These are phyloP conservation scores for Fusarium sp. DNA, from an alignment of 2,329 filamentous ascomycete species.

Conservation along the genomic window DNA sequence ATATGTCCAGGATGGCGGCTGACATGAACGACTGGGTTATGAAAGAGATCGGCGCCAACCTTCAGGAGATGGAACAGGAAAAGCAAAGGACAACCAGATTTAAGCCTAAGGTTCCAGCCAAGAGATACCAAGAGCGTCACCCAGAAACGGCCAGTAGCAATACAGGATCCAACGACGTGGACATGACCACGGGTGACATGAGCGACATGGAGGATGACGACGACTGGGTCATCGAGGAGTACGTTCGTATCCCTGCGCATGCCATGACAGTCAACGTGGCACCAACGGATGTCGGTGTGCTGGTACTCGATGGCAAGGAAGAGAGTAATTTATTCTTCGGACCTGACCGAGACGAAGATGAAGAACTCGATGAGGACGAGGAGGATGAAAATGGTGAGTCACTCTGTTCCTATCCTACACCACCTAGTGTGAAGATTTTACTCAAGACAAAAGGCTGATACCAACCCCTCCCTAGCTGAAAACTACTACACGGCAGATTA, in stretches of 20 bases:
- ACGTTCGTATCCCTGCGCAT: slow-evolving; percentile 68
- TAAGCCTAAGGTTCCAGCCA: slow-evolving; percentile 65
- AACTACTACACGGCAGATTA: slow-evolving; percentile 84
- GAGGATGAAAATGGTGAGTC: slow-evolving; percentile 72
- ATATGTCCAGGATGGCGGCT: slow-evolving; percentile 62
- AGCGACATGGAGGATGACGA: slow-evolving; percentile 59
- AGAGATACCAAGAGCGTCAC: slow-evolving; percentile 67
- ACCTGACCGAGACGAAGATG: slow-evolving; percentile 69
- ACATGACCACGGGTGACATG: slow-evolving; percentile 53
- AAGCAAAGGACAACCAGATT: slow-evolving; percentile 56
- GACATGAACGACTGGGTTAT: slow-evolving; percentile 70
- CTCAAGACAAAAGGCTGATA: slow-evolving; percentile 24
- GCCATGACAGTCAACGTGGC: slow-evolving; percentile 59
- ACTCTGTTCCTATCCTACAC: background rate
- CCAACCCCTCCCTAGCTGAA: slow-evolving; percentile 64
- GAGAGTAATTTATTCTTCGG: slow-evolving; percentile 70
- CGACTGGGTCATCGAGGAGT: slow-evolving; percentile 73
- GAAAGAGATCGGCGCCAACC: slow-evolving; percentile 65
- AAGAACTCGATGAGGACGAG: slow-evolving; percentile 68
- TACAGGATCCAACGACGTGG: slow-evolving; percentile 42
- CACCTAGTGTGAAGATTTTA: slow-evolving; percentile 6
- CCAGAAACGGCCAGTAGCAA: slow-evolving; percentile 51
- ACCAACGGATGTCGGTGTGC: slow-evolving; percentile 64
- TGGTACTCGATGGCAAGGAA: slow-evolving; percentile 68
- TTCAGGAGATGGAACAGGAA: slow-evolving; percentile 60